A percentile compares a stretch with the other conserved stretches of the same genome.
Evolutionary conservation across 1,284 basidiomycete species (phyloP).

Genomic region (Marasmius oreades): DNA sequence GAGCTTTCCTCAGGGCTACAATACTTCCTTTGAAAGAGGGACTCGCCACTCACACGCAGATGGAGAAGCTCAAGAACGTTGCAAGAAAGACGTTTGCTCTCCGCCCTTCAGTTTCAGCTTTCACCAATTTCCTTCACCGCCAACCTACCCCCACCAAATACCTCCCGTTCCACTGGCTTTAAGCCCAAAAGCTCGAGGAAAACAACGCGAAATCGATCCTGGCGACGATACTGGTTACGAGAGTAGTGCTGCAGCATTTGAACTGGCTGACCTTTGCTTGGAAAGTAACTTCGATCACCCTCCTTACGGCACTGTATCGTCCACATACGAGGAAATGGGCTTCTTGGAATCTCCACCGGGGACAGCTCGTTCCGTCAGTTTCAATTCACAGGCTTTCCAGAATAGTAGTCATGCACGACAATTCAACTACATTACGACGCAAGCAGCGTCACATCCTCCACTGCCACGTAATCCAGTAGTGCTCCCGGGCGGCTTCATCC

Average conservation of each 20-base stretch:
- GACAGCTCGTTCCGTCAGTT: not conserved
- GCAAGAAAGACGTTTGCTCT: not conserved
- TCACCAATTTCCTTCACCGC: not conserved
- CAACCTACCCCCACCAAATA: not conserved
- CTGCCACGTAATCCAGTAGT: not conserved
- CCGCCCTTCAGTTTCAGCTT: not conserved
- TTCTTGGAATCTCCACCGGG: too few species aligned
- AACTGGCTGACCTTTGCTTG: conserved; percentile 11
- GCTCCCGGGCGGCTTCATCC: not conserved
- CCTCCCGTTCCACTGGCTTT: not conserved
- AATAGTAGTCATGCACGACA: not conserved
- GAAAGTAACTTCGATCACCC: not conserved
- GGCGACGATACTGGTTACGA: conserved; percentile 1
- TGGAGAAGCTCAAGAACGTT: not conserved
- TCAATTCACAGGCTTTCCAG: not conserved
- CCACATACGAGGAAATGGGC: not conserved
- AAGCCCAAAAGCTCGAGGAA: conserved; percentile 13
- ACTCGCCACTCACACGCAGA: not conserved
- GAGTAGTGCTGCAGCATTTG: not conserved
- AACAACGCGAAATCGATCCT: conserved; percentile 7
- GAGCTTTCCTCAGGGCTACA: not conserved
- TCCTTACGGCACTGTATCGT: not conserved
- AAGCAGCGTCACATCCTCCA: not conserved
- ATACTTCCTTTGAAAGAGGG: not conserved
- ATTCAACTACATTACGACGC: not conserved